Conservation (phyloP, 2,329 filamentous ascomycete species). For the Aspergillus brasiliensis region DNA sequence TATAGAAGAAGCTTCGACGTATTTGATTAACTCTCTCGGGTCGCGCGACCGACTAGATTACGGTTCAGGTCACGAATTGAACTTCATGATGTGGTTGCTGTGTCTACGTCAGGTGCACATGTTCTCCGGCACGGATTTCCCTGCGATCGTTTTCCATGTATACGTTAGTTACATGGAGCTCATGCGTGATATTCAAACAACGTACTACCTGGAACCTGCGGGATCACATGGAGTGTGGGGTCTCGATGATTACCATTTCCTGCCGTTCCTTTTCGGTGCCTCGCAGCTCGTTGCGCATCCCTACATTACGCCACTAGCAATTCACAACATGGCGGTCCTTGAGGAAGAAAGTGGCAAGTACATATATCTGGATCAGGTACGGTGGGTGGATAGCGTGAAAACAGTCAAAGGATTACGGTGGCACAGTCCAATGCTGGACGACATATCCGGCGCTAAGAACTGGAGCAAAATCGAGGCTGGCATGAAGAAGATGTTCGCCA, state of each 20-base stretch:
- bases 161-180: constrained; percentile 81
- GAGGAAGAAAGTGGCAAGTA: constrained; percentile 85
- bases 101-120: constrained; percentile 80
- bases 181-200: constrained; percentile 85
- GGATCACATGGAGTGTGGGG: constrained; percentile 98
- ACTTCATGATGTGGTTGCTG: constrained; percentile 96
- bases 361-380: constrained; percentile 88
- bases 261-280: constrained; percentile 93
- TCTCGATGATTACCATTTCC: constrained; percentile 94
- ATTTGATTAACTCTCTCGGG: constrained; percentile 81
- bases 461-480: constrained; percentile 93
- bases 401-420: constrained; percentile 91
- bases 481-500: constrained; percentile 96
- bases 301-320: constrained; percentile 74
- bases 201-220: constrained; percentile 95
- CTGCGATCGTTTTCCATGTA: constrained; percentile 71
- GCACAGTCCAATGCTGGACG: constrained; percentile 98
- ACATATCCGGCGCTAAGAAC: constrained; percentile 85
- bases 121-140: constrained; percentile 68
- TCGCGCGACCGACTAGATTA: constrained; percentile 90
- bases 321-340: constrained; percentile 84
- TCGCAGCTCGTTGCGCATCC: constrained; percentile 84
- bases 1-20: constrained; percentile 72
- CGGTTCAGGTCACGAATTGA: constrained; percentile 94
- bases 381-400: constrained; percentile 94